phyloP scores from a whole-genome alignment of 1,139 yeast genomes.

The Zygoascus sp. region DNA sequence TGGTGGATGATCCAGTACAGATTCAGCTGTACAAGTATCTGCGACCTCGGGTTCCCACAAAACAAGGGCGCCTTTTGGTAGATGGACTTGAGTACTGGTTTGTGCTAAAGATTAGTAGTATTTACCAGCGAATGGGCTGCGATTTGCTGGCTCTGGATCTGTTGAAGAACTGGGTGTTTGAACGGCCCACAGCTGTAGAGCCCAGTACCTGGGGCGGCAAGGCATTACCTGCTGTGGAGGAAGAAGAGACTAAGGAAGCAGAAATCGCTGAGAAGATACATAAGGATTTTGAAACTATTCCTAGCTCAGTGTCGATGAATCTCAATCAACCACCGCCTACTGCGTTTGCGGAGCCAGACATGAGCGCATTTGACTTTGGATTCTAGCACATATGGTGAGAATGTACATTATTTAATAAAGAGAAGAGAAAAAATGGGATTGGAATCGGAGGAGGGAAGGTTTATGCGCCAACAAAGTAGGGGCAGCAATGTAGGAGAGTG shows the following conservation, averaged over 20 bases:
- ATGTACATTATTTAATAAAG: no score
- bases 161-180: conserved; percentile 65
- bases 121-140: conserved; percentile 88
- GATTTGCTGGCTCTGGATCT: conserved; percentile 67
- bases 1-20: conserved; percentile 80
- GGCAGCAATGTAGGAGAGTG: no score
- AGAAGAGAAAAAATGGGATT: no score
- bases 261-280: background rate
- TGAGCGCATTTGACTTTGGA: conserved; percentile 72
- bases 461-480: background rate
- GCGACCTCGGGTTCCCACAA: conserved; percentile 39
- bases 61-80: conserved; percentile 3
- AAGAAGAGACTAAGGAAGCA: conserved; percentile 7
- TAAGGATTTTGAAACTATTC: background rate
- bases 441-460: no score
- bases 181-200: conserved; percentile 4
- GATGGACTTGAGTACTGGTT: conserved; percentile 50
- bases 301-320: background rate
- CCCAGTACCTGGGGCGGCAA: background rate
- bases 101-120: conserved; percentile 57
- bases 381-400: no score
- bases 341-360: conserved; percentile 70
- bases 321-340: conserved; percentile 47
- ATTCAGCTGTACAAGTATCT: conserved; percentile 60
- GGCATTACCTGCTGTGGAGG: conserved; percentile 1